Evolutionary conservation across 805 yeast species (phyloP).

Genomic region (Saccharomyces jurei): DNA sequence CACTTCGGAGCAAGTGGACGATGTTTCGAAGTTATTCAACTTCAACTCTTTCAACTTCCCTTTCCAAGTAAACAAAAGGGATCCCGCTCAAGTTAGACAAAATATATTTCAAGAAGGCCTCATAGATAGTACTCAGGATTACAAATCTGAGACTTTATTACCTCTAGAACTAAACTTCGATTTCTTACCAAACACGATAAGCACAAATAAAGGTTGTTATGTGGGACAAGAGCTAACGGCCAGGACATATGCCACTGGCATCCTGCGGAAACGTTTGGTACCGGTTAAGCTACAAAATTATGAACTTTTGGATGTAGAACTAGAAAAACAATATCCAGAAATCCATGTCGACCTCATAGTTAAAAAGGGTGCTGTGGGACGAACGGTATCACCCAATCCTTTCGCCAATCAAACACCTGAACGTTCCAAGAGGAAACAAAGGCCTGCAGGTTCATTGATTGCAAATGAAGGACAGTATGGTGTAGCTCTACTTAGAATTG

Average conservation of each 20-base stretch:
- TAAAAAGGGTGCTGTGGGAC: neutral
- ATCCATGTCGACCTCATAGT: constrained; percentile 4
- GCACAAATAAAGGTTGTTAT: constrained; percentile 89
- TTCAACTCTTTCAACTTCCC: constrained; percentile 21
- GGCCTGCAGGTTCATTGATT: constrained; percentile 55
- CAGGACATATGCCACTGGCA: constrained; percentile 75
- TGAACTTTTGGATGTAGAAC: neutral
- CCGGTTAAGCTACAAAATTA: constrained; percentile 43
- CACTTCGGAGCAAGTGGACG: constrained; percentile 22
- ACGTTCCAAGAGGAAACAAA: constrained; percentile 26
- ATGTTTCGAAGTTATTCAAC: constrained; percentile 24
- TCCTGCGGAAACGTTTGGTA: constrained; percentile 71
- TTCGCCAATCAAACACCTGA: constrained; percentile 27
- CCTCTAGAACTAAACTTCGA: constrained; percentile 87
- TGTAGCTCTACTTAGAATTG: constrained; percentile 50
- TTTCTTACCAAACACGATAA: constrained; percentile 58
- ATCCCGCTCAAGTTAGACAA: constrained; percentile 32
- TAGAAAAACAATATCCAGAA: constrained; percentile 6
- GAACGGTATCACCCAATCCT: constrained; percentile 29
- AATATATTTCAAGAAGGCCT: constrained; percentile 41
- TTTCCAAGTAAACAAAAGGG: constrained; percentile 10
- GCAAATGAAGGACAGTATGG: constrained; percentile 54
- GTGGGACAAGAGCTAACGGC: constrained; percentile 94
- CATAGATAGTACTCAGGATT: constrained; percentile 46
- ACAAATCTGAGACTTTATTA: constrained; percentile 43